Evolutionary conservation across 257 asterid genomes (phyloP).

Genomic region (Solanum boliviense): DNA sequence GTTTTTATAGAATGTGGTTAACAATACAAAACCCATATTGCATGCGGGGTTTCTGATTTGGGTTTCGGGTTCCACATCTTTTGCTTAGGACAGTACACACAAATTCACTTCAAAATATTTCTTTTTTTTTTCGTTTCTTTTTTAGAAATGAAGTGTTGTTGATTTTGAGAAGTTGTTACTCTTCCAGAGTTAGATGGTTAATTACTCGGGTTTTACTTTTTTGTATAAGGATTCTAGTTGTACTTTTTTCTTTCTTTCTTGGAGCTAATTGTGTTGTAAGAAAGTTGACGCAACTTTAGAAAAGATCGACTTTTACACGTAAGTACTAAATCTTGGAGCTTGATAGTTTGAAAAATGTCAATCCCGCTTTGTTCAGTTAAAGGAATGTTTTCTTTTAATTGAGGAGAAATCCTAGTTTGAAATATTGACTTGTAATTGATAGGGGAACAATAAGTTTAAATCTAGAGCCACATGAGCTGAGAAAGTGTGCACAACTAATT

Average conservation of each 20-base stretch:
- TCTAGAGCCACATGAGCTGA: neutral
- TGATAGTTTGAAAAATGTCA: neutral
- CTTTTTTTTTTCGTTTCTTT: neutral
- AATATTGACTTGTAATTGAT: neutral
- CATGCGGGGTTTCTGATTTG: neutral
- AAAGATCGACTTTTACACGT: neutral
- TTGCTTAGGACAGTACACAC: neutral
- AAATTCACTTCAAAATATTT: neutral
- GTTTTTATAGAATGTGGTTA: neutral
- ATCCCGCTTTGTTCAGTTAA: neutral
- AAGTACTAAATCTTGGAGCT: neutral
- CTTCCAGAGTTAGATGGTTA: neutral
- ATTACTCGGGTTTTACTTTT: neutral
- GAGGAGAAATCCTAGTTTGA: neutral
- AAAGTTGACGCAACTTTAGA: neutral
- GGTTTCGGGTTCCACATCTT: neutral
- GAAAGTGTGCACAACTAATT: neutral
- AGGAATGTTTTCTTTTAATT: neutral
- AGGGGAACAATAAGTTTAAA: neutral
- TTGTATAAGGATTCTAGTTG: neutral
- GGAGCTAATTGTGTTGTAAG: neutral
- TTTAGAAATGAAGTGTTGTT: neutral
- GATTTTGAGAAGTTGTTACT: neutral
- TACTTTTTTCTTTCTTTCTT: neutral
- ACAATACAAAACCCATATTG: neutral